Percentiles rank a stretch among this genome's conserved stretches.
Evolutionary conservation across 495 filamentous ascomycete species (phyloP).

Genomic region (Hyaloscypha bicolor): DNA sequence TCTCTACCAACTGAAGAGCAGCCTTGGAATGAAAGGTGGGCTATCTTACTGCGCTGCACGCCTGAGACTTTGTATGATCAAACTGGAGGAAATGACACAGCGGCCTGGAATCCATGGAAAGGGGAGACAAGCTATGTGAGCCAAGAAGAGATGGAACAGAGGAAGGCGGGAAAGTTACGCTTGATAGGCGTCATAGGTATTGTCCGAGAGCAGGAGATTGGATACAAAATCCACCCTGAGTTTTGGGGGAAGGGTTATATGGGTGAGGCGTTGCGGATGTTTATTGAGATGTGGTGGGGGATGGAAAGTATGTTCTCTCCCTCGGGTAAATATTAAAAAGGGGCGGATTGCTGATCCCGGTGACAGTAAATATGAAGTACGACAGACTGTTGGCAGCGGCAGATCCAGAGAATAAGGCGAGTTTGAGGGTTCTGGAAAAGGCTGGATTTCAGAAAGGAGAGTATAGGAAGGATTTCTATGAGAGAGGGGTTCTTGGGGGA

Average conservation of each 20-base stretch:
- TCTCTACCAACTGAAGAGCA: conserved; percentile 7
- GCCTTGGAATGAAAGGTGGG: conserved; percentile 18
- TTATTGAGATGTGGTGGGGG: conserved; percentile 25
- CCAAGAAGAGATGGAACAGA: background rate
- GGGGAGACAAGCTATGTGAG: background rate
- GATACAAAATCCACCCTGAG: conserved; percentile 25
- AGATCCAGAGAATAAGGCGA: conserved; percentile 26
- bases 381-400: conserved; percentile 17
- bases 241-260: conserved; percentile 32
- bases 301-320: background rate
- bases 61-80: background rate
- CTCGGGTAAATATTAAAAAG: background rate
- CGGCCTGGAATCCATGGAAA: background rate
- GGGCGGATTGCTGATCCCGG: background rate
- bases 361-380: background rate
- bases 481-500: conserved; percentile 1
- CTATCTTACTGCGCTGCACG: background rate
- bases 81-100: background rate
- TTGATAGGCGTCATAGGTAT: conserved; percentile 27
- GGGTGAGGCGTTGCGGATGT: conserved; percentile 27
- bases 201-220: conserved; percentile 17
- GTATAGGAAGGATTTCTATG: conserved; percentile 15
- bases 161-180: conserved; percentile 3
- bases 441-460: conserved; percentile 23
- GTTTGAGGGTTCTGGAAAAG: conserved; percentile 23